Conservation (phyloP, 169 alveolate genomes). For the Perkinsus chesapeaki region DNA sequence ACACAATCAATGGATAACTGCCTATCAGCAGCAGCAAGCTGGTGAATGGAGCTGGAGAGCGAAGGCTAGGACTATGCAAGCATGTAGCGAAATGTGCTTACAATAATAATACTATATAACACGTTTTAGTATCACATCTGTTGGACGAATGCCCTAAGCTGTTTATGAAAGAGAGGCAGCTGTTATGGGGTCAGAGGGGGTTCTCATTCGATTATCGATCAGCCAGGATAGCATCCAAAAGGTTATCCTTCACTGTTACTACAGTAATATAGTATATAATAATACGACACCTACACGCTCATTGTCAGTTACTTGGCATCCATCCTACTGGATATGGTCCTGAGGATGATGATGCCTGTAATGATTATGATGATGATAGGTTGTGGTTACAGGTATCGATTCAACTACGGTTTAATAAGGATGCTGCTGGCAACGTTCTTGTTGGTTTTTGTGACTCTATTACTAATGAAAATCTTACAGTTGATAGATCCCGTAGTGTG, state of each 20-base stretch:
- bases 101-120: background rate
- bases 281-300: background rate
- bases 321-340: no score
- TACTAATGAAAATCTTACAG: background rate
- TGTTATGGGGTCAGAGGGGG: background rate
- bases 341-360: no score
- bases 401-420: background rate
- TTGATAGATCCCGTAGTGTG: background rate
- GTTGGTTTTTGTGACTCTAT: background rate
- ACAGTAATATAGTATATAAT: background rate
- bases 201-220: background rate
- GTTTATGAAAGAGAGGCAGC: background rate
- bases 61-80: background rate
- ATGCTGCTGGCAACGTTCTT: background rate
- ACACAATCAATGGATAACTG: background rate
- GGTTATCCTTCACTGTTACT: background rate
- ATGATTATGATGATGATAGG: background rate
- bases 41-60: background rate
- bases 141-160: background rate
- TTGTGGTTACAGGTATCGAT: background rate
- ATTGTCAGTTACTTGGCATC: background rate
- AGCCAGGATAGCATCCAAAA: background rate
- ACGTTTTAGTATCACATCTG: background rate
- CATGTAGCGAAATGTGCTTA: background rate
- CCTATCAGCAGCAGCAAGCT: background rate